Base-by-base conservation (phyloP, 1,284 basidiomycete genomes). In the Volvariella surrecta region DNA sequence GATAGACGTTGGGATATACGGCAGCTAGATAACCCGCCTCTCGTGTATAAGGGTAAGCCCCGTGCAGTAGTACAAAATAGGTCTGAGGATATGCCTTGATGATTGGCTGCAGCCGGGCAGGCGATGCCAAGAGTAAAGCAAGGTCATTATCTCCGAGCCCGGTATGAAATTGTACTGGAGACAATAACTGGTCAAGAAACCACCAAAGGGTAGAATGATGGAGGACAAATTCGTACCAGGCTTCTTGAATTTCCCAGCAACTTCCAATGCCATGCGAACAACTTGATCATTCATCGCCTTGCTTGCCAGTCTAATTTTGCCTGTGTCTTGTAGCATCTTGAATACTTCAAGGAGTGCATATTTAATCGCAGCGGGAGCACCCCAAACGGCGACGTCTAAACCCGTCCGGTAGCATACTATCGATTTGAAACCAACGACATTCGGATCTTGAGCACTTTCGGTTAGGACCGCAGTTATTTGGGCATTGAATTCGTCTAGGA, bases 91-190 rank as follows among this genome's bases (percentile, higher is more conserved):
- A 79, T 1, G 71, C 73, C 48, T 74, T 73, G 56, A 88, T 81
- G 44, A 84, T 56, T 1, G 76, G 67, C 51, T 88, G 84, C 53
- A 89, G 62, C 40, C 74, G 68, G 4, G 82, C 66, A 0, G 86
- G 83, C 1, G 79, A 80, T 0, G 81, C 68, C 3, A 64, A 67
- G 11, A 62, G 51, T 19, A 87, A 63, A n/a, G 59, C 67, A 38
- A 89, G 73, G 47, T 87, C 82, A 45, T 70, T 76, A 54, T 89
- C 85, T 4, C 85, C 86, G 0, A 88, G 66, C 18, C 85, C 85
- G 3, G 82, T 87, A 54, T 88, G 85, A 58, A 89, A 89, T 62
- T 88, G 85, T 7, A 88, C 85, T 85, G 45, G 17, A 40, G 19
- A 40, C 9, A 19, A 9, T 18, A 16, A 10, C 16, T 21, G n/a